Percentiles rank a stretch among this genome's conserved stretches.
These are phyloP conservation scores for Aschersonia sp. DNA, from an alignment of 2,329 filamentous ascomycete genomes.

Conservation along the genomic window DNA sequence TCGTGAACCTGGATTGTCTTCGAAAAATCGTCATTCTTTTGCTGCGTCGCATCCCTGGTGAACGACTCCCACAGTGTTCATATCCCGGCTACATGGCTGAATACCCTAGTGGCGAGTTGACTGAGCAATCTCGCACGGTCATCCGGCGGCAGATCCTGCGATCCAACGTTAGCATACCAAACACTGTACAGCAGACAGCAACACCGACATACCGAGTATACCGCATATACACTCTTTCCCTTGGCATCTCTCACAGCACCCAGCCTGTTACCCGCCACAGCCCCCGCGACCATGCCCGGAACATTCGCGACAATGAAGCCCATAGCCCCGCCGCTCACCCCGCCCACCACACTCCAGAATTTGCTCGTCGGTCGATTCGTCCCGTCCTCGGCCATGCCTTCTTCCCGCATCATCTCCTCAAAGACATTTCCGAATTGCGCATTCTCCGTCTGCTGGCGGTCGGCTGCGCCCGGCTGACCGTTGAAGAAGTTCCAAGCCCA, in stretches of 20 bases:
- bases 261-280: conserved; percentile 83
- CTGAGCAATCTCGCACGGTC: conserved; percentile 71
- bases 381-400: conserved; percentile 64
- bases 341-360: conserved; percentile 82
- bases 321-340: conserved; percentile 73
- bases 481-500: conserved; percentile 62
- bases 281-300: conserved; percentile 75
- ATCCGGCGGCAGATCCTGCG: conserved; percentile 64
- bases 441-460: conserved; percentile 43
- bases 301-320: conserved; percentile 94
- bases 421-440: conserved; percentile 82
- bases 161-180: not conserved
- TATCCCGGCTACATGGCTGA: conserved; percentile 58
- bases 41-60: not conserved
- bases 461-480: conserved; percentile 15
- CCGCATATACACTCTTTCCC: conserved; percentile 89
- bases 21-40: too few relatives aligned
- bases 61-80: not conserved
- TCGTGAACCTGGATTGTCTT: too few relatives aligned
- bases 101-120: conserved; percentile 75
- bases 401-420: conserved; percentile 78
- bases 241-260: conserved; percentile 79
- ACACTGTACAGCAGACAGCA: not conserved
- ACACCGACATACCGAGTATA: conserved; percentile 48
- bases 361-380: conserved; percentile 47